Evolutionary conservation across 768 basidiomycete genomes (phyloP).

Genomic region (Lyophyllum decastes): DNA sequence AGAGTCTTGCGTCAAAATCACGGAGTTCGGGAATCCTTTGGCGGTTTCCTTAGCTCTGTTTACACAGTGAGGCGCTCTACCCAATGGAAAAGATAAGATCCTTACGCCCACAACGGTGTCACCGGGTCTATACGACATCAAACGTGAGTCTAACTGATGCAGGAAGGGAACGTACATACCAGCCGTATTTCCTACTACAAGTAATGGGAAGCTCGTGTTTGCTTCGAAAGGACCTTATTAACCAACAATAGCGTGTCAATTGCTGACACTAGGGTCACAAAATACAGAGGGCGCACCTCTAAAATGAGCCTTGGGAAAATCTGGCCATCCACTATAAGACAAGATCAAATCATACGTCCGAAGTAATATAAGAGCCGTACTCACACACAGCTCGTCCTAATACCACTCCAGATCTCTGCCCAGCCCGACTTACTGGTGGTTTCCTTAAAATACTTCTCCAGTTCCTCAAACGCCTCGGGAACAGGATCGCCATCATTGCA

Average conservation of each 20-base stretch:
- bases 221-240: conserved; percentile 27
- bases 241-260: not conserved
- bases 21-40: conserved; percentile 34
- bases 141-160: not conserved
- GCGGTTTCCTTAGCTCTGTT: conserved; percentile 41
- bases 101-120: conserved; percentile 27
- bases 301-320: conserved; percentile 22
- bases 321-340: conserved; percentile 23
- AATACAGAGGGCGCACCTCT: conserved; percentile 14
- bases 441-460: conserved; percentile 28
- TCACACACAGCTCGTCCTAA: conserved; percentile 32
- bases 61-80: not conserved
- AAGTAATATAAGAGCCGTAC: conserved; percentile 8
- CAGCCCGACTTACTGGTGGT: conserved; percentile 27
- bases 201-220: conserved; percentile 33
- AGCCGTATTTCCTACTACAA: conserved; percentile 26
- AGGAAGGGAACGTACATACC: conserved; percentile 10
- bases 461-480: conserved; percentile 25
- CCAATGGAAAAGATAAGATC: not conserved
- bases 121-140: conserved; percentile 21
- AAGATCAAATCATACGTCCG: not conserved
- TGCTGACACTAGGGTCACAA: not conserved
- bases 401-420: conserved; percentile 31
- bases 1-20: conserved; percentile 43
- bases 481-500: conserved; percentile 39